Base-by-base conservation (phyloP, 306 rosid species). In the Pyrus betulifolia region DNA sequence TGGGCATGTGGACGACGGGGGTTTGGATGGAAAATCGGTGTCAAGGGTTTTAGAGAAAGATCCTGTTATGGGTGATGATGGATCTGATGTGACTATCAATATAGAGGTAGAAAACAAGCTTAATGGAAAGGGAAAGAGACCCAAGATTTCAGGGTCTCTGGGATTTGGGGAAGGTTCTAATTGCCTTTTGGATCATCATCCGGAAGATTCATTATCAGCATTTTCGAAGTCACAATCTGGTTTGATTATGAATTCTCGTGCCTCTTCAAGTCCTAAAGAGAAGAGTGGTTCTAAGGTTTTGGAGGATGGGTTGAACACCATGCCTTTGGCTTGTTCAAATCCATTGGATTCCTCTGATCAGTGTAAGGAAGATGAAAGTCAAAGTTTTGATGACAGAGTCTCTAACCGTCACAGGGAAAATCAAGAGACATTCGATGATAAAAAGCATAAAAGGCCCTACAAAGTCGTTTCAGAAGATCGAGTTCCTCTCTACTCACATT, bases 181-280 rank as follows among this genome's bases (percentile, higher is more conserved):
- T 11, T 78, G 54, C 27, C 72, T 74, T 83, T 81, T 80, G 54
- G 88, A 73, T 55, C 84, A 81, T 55, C 83, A 63, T 67, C 81
- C 70, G 64, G 90, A 87, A 69, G 96, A 88, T 74, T 89, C 90
- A 0, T 77, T 88, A 67, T 88, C 93, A 14, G 82, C 55, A 8
- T 76, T 89, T 83, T 82, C 82, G 4, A 92, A 85, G 89, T 84
- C 79, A 25, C 89, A 87, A 55, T 83, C 91, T 82, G 84, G 79
- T 78, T 86, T 74, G 51, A 40, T 21, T 49, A 85, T 80, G 84
- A 91, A 87, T 81, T 82, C 87, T 28, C 73, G 74, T 15, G 66
- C 31, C 17, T 70, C 77, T 59, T 71, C 82, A 46, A 66, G 81
- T 78, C 84, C 65, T 8, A 87, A 76, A 82, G 82, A 86, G 81